Conservation (phyloP, 208 protist genomes). For the Trypanosoma platydactyli region DNA sequence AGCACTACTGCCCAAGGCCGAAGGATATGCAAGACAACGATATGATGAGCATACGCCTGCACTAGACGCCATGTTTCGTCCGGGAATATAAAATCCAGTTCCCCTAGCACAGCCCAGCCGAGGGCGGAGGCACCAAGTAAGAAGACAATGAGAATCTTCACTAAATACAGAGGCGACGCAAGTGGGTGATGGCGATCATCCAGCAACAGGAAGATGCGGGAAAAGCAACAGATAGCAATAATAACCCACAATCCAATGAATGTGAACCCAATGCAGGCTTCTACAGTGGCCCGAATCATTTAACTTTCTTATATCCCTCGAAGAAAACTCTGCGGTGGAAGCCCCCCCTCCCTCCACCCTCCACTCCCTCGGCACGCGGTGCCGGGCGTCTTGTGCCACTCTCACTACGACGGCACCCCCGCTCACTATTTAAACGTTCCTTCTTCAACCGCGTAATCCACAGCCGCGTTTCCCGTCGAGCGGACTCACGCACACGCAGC, state of each 20-base stretch:
- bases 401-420: too few species aligned
- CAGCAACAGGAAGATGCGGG: conserved; percentile 9
- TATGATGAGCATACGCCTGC: conserved; percentile 1
- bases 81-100: conserved; percentile 13
- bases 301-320: too few species aligned
- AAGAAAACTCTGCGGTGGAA: too few species aligned
- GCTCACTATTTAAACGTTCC: too few species aligned
- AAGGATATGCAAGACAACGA: conserved; percentile 6
- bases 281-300: not conserved
- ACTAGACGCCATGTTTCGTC: conserved; percentile 8
- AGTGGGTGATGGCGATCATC: conserved; percentile 16
- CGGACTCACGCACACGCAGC: too few species aligned
- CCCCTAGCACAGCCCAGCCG: conserved; percentile 3
- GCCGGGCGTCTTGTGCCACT: too few species aligned
- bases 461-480: too few species aligned
- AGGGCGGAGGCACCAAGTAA: conserved; percentile 11
- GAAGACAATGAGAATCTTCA: conserved; percentile 17
- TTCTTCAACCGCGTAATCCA: too few species aligned
- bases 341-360: too few species aligned
- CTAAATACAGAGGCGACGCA: conserved; percentile 6
- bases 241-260: conserved; percentile 20
- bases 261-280: not conserved
- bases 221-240: conserved; percentile 7
- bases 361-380: too few species aligned
- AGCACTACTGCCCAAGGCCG: conserved; percentile 6